phyloP scores from a whole-genome alignment of 495 filamentous ascomycete species.

The Aspergillus steynii region DNA sequence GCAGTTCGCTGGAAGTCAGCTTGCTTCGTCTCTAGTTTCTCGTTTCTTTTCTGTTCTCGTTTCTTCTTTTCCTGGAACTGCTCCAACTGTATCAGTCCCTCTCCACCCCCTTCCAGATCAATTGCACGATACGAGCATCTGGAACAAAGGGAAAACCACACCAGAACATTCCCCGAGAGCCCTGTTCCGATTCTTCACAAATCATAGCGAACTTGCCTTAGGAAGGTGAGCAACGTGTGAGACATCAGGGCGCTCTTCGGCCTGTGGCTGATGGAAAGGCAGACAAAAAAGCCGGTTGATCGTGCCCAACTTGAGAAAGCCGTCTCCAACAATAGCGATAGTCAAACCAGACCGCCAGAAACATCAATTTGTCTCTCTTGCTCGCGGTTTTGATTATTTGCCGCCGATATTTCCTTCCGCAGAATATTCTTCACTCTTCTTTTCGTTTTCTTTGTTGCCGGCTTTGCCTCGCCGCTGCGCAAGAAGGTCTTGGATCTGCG shows the following conservation, averaged over 20 bases:
- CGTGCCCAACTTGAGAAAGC: not conserved
- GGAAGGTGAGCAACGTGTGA: not conserved
- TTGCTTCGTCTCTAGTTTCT: not conserved
- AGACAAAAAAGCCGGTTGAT: not conserved
- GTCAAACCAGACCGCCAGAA: not conserved
- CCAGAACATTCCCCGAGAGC: not conserved
- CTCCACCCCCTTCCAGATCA: no score
- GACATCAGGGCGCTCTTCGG: not conserved
- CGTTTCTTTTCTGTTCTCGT: not conserved
- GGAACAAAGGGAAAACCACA: not conserved
- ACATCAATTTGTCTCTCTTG: not conserved
- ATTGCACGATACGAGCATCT: not conserved
- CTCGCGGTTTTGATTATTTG: not conserved
- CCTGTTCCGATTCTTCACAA: not conserved
- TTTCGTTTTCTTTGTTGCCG: not conserved
- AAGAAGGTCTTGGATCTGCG: not conserved
- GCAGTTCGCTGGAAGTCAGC: no score
- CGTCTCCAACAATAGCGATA: not conserved
- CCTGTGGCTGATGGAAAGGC: not conserved
- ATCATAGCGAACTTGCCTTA: not conserved
- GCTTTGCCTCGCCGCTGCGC: not conserved
- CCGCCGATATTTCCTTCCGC: not conserved
- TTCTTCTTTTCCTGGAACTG: not conserved
- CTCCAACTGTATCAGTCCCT: not conserved
- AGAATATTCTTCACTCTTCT: not conserved